Evolutionary conservation across 257 asterid species (phyloP).

Genomic region (Perilla frutescens): DNA sequence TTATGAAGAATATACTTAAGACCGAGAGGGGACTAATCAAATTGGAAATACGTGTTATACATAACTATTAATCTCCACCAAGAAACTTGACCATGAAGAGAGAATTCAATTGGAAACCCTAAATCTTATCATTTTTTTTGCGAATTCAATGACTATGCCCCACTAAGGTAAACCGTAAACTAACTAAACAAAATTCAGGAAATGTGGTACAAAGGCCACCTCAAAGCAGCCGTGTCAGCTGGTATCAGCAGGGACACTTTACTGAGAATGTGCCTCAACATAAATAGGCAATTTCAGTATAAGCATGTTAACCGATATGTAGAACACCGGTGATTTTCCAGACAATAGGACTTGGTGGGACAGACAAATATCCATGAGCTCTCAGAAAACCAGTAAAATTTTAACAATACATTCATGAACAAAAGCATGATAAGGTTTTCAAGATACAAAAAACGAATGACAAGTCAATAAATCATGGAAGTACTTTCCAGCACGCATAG

Average conservation of each 20-base stretch:
- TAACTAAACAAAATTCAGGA: neutral
- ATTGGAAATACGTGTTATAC: constrained; percentile 12
- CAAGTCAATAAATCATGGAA: neutral
- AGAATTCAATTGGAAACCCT: constrained; percentile 13
- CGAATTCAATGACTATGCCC: neutral
- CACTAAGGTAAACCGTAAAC: constrained; percentile 18
- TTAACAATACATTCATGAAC: constrained; percentile 1
- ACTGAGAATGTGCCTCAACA: neutral
- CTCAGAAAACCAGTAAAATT: neutral
- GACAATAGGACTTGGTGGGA: neutral
- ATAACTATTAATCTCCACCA: constrained; percentile 21
- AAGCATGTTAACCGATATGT: neutral
- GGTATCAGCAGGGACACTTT: neutral
- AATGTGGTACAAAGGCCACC: neutral
- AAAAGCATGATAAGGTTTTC: neutral
- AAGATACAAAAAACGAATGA: neutral
- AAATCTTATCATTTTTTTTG: neutral
- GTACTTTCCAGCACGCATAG: neutral
- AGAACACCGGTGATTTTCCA: neutral
- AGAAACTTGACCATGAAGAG: neutral
- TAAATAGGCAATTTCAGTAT: neutral
- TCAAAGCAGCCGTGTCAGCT: constrained; percentile 1
- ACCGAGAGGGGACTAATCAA: neutral
- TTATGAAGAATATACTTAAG: constrained; percentile 16
- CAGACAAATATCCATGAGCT: constrained; percentile 2